Percentiles rank a stretch among this genome's conserved stretches.
Conservation (phyloP, 805 yeast genomes). For the Suhomyces prunicola region DNA sequence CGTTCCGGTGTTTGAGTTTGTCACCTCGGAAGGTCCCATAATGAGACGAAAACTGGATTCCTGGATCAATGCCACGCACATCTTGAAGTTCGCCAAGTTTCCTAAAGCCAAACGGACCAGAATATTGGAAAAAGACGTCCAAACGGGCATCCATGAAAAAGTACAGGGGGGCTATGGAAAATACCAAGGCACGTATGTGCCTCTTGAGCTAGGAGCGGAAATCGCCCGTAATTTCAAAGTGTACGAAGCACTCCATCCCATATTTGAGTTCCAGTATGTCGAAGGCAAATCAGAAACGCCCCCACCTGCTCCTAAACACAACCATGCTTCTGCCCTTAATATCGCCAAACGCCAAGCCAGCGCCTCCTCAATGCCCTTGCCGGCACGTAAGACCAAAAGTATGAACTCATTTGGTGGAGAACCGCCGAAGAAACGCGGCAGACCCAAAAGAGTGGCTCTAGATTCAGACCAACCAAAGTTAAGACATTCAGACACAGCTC, state of each 20-base stretch:
- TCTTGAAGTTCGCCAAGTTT: constrained; percentile 63
- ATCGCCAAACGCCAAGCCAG: constrained; percentile 31
- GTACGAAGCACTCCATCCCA: constrained; percentile 46
- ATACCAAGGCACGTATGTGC: constrained; percentile 52
- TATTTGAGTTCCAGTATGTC: constrained; percentile 26
- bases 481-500: constrained; percentile 33
- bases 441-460: constrained; percentile 33
- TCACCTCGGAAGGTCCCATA: constrained; percentile 65
- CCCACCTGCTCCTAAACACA: constrained; percentile 47
- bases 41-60: constrained; percentile 65
- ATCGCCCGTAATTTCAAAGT: constrained; percentile 40
- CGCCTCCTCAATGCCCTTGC: constrained; percentile 1
- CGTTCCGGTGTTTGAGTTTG: constrained; percentile 66
- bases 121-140: constrained; percentile 61
- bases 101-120: constrained; percentile 64
- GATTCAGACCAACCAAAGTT: constrained; percentile 24
- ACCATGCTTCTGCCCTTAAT: constrained; percentile 44
- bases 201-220: constrained; percentile 38
- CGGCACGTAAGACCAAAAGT: constrained; percentile 14
- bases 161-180: constrained; percentile 75
- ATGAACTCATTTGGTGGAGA: constrained; percentile 19
- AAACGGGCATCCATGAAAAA: constrained; percentile 63
- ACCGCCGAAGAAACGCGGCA: constrained; percentile 35
- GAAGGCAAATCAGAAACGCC: constrained; percentile 41
- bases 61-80: constrained; percentile 70